These are phyloP conservation scores for Jaenimonas drosophilae DNA, from an alignment of 208 protist genomes.

Conservation along the genomic window DNA sequence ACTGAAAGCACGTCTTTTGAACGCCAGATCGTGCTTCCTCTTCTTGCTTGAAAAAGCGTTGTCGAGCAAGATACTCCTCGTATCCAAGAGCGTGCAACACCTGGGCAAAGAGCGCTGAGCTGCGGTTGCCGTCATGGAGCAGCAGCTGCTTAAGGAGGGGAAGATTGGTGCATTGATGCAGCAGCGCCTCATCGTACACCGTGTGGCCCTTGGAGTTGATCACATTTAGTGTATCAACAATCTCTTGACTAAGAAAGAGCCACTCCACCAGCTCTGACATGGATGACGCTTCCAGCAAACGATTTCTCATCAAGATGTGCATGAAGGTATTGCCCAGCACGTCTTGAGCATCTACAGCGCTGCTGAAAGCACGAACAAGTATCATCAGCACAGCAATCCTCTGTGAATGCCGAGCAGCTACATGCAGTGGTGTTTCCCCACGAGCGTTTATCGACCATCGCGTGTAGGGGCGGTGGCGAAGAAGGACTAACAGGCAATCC, in stretches of 20 bases:
- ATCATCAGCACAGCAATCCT: conserved; percentile 23
- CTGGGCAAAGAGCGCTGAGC: conserved; percentile 9
- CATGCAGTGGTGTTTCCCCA: conserved; percentile 44
- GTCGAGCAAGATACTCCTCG: conserved; percentile 4
- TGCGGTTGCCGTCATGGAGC: conserved; percentile 14
- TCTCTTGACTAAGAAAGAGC: conserved; percentile 11
- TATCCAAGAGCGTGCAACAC: conserved; percentile 2
- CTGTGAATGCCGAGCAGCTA: conserved; percentile 10
- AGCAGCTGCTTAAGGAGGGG: conserved; percentile 23
- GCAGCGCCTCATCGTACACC: conserved; percentile 26
- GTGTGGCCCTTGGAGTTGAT: conserved; percentile 17
- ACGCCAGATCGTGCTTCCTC: background rate
- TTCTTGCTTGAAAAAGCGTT: background rate
- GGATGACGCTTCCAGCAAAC: conserved; percentile 4
- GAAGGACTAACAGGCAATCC: conserved; percentile 32
- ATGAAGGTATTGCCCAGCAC: conserved; percentile 36
- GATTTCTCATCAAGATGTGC: conserved; percentile 40
- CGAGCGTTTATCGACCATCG: conserved; percentile 13
- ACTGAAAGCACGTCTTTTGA: no score
- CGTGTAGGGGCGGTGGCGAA: conserved; percentile 8
- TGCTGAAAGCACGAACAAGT: conserved; percentile 41
- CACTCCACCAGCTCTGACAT: conserved; percentile 27
- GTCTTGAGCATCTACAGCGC: conserved; percentile 10
- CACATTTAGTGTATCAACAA: conserved; percentile 17
- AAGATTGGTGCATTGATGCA: conserved; percentile 6